phyloP scores from a whole-genome alignment of 2,329 filamentous ascomycete genomes.

The Ciborinia camelliae region DNA sequence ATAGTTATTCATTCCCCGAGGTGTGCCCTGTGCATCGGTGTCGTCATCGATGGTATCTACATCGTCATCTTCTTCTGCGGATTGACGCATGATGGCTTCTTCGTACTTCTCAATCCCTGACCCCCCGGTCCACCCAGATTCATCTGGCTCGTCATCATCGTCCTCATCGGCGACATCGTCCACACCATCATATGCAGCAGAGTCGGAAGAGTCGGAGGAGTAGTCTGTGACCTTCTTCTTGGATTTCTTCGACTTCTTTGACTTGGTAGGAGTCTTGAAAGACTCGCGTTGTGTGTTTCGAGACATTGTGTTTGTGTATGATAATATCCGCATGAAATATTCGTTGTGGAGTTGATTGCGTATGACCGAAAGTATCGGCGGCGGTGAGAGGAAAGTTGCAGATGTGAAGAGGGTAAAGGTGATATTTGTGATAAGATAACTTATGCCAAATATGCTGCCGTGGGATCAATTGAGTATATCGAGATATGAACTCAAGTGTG shows the following conservation, averaged over 20 bases:
- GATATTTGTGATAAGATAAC: neutral
- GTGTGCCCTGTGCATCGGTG: neutral
- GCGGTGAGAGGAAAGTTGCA: slow-evolving; percentile 25
- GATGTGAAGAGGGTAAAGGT: neutral
- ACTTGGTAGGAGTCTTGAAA: slow-evolving; percentile 37
- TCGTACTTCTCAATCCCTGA: slow-evolving; percentile 28
- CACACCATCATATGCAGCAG: slow-evolving; percentile 69
- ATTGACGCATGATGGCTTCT: slow-evolving; percentile 57
- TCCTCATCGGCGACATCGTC: slow-evolving; percentile 78
- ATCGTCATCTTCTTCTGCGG: slow-evolving; percentile 40
- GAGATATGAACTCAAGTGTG: neutral
- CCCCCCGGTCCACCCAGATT: slow-evolving; percentile 76
- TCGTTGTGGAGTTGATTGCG: slow-evolving; percentile 8
- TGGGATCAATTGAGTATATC: neutral
- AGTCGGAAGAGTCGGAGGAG: slow-evolving; percentile 64
- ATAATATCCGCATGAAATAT: slow-evolving; percentile 9
- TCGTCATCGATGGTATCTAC: slow-evolving; percentile 5
- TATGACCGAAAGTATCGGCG: slow-evolving; percentile 22
- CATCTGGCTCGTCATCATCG: slow-evolving; percentile 58
- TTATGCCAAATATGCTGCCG: neutral
- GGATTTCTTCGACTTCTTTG: slow-evolving; percentile 6
- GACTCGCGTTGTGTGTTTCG: slow-evolving; percentile 51
- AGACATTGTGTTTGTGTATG: slow-evolving; percentile 32
- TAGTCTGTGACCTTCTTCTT: slow-evolving; percentile 43
- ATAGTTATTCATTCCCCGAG: neutral